Evolutionary conservation across 768 basidiomycete genomes (phyloP).

Genomic region (Boletellus ananiceps): DNA sequence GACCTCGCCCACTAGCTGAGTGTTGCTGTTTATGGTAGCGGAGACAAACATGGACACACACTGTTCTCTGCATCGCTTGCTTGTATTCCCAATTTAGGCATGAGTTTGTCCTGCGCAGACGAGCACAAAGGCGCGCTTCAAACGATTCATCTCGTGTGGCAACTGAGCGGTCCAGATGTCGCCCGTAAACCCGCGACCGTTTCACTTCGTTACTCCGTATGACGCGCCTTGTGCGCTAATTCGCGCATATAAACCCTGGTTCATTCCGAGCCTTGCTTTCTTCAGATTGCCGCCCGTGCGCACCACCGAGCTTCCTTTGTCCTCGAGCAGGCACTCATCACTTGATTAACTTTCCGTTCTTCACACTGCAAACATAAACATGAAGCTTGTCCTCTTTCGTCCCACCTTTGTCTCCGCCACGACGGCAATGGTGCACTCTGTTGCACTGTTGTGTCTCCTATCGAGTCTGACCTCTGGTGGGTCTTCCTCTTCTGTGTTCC

Average conservation of each 20-base stretch:
- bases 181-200: not conserved
- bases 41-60: constrained; percentile 6
- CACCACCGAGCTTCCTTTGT: not conserved
- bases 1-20: no score
- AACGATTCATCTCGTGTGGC: no score
- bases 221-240: constrained; percentile 12
- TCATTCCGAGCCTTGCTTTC: no score
- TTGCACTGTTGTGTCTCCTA: constrained; percentile 11
- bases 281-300: not conserved
- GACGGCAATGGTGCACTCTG: not conserved
- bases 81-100: constrained; percentile 31
- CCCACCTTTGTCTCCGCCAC: constrained; percentile 11
- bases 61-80: constrained; percentile 6
- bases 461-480: constrained; percentile 8
- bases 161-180: no score
- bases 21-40: no score
- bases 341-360: not conserved
- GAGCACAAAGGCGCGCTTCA: not conserved
- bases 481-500: not conserved
- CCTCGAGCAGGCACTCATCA: constrained; percentile 14
- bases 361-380: not conserved
- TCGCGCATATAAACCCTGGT: constrained; percentile 9
- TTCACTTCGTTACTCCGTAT: constrained; percentile 10
- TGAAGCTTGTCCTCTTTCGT: constrained; percentile 23
- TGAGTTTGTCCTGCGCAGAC: constrained; percentile 17